A percentile compares a stretch with the other conserved stretches of the same genome.
phyloP scores from a whole-genome alignment of 495 filamentous ascomycete species.

The Penicillium riverlandense region DNA sequence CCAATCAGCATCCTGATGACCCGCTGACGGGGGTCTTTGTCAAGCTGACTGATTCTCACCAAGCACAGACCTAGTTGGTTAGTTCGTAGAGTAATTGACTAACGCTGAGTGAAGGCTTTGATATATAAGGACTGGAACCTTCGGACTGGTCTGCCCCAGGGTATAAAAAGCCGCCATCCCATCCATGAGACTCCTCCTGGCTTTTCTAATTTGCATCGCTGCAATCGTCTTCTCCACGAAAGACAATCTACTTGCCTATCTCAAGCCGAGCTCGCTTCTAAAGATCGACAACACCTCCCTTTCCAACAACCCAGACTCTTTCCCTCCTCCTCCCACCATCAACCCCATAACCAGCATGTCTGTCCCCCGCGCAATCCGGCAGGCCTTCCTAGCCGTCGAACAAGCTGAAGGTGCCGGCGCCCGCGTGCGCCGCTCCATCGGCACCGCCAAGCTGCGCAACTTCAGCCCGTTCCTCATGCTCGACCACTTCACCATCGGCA shows the following conservation, averaged over 20 bases:
- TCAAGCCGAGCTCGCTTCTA: slow-evolving; percentile 12
- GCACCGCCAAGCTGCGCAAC: slow-evolving; percentile 74
- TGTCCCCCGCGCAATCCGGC: slow-evolving; percentile 65
- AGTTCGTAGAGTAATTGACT: slow-evolving; percentile 13
- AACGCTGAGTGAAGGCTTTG: slow-evolving; percentile 11
- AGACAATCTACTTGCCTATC: slow-evolving; percentile 8
- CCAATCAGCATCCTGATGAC: no score
- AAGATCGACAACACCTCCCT: slow-evolving; percentile 3
- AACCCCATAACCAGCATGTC: slow-evolving; percentile 49
- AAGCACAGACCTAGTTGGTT: slow-evolving; percentile 6
- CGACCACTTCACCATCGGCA: slow-evolving; percentile 79
- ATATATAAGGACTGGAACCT: slow-evolving; percentile 9
- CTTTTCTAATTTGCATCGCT: slow-evolving; percentile 37
- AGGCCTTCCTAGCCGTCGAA: slow-evolving; percentile 76
- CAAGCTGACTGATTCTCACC: slow-evolving; percentile 26
- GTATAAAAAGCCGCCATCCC: slow-evolving; percentile 28
- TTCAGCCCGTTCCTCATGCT: slow-evolving; percentile 97
- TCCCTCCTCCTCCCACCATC: slow-evolving; percentile 6
- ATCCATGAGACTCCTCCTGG: slow-evolving; percentile 37
- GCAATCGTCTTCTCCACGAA: slow-evolving; percentile 27
- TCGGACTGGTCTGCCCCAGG: slow-evolving; percentile 2
- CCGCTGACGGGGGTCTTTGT: not conserved
- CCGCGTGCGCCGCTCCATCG: slow-evolving; percentile 80
- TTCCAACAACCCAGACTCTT: not conserved
- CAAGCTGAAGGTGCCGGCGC: slow-evolving; percentile 89